Percentiles rank a stretch among this genome's conserved stretches.
Evolutionary conservation across 2,329 filamentous ascomycete species (phyloP).

Genomic region (Pseudonectria foliicola): DNA sequence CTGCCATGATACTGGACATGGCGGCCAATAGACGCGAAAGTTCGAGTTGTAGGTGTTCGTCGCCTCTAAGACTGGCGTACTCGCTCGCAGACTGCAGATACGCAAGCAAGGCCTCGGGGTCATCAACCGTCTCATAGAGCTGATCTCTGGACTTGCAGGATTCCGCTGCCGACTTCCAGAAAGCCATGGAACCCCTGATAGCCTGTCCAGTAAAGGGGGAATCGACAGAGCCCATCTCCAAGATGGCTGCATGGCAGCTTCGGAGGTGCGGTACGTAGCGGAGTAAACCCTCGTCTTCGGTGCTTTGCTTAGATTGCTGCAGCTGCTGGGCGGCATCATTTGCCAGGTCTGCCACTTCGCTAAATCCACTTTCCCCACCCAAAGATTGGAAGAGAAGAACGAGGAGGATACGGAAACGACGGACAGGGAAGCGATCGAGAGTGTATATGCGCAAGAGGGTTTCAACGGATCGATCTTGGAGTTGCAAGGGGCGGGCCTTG

Average conservation of each 20-base stretch:
- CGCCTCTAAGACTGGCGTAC: slow-evolving; percentile 44
- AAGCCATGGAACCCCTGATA: slow-evolving; percentile 30
- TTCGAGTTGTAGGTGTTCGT: slow-evolving; percentile 37
- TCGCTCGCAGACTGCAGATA: slow-evolving; percentile 45
- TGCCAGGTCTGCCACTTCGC: slow-evolving; percentile 33
- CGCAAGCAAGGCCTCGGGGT: slow-evolving; percentile 40
- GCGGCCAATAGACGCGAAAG: slow-evolving; percentile 39
- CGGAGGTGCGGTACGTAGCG: slow-evolving; percentile 43
- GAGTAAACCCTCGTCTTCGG: slow-evolving; percentile 37
- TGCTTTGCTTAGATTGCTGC: slow-evolving; percentile 29
- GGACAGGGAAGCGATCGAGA: slow-evolving; percentile 42
- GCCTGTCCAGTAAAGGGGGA: slow-evolving; percentile 22
- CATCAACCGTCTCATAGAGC: slow-evolving; percentile 40
- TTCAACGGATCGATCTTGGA: slow-evolving; percentile 40
- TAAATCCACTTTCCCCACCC: slow-evolving; percentile 34
- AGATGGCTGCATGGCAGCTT: slow-evolving; percentile 37
- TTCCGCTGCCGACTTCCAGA: slow-evolving; percentile 39
- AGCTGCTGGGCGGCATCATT: slow-evolving; percentile 31
- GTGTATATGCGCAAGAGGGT: slow-evolving; percentile 44
- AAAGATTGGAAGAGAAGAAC: slow-evolving; percentile 42
- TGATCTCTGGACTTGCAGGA: slow-evolving; percentile 32
- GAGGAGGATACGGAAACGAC: slow-evolving; percentile 45
- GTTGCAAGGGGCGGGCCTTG: slow-evolving; percentile 28
- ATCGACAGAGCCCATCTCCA: slow-evolving; percentile 34
- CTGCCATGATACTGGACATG: slow-evolving; percentile 31